phyloP scores from a whole-genome alignment of 1,284 basidiomycete genomes.

The Sphaerobolus stellatus region DNA sequence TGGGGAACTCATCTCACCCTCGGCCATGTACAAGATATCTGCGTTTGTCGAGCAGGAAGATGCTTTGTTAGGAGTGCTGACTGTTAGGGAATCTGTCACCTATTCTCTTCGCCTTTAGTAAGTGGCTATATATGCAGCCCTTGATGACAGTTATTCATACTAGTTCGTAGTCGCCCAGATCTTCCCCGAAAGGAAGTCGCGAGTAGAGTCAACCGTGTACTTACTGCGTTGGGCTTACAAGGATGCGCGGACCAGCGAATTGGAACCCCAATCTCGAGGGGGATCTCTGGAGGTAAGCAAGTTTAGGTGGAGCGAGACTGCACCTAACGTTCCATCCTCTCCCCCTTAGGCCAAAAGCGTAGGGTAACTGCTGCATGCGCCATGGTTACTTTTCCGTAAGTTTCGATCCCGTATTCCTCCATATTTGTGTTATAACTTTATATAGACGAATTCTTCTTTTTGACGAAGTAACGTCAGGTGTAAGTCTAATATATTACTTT shows the following conservation, averaged over 20 bases:
- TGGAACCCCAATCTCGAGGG: conserved; percentile 56
- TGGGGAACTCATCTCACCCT: conserved; percentile 7
- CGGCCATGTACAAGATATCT: conserved; percentile 28
- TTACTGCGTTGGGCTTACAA: conserved; percentile 55
- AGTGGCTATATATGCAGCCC: conserved; percentile 17
- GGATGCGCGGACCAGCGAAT: conserved; percentile 57
- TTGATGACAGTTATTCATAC: not conserved
- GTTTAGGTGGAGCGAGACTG: not conserved
- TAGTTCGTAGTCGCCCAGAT: conserved; percentile 41
- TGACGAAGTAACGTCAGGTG: conserved; percentile 62
- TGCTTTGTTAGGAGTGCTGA: conserved; percentile 57
- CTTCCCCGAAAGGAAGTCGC: conserved; percentile 38
- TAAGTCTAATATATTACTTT: not conserved
- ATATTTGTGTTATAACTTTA: not conserved
- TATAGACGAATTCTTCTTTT: conserved; percentile 50
- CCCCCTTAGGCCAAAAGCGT: conserved; percentile 49
- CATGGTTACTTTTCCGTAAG: conserved; percentile 56
- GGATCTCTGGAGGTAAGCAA: conserved; percentile 52
- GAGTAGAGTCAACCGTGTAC: conserved; percentile 49
- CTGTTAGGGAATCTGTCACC: conserved; percentile 61
- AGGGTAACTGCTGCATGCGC: conserved; percentile 65
- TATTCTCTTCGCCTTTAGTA: conserved; percentile 59
- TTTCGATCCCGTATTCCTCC: not conserved
- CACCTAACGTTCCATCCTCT: not conserved
- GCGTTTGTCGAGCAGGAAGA: conserved; percentile 65